Conservation (phyloP, 1,284 basidiomycete species). For the Tranzscheliella williamsii region DNA sequence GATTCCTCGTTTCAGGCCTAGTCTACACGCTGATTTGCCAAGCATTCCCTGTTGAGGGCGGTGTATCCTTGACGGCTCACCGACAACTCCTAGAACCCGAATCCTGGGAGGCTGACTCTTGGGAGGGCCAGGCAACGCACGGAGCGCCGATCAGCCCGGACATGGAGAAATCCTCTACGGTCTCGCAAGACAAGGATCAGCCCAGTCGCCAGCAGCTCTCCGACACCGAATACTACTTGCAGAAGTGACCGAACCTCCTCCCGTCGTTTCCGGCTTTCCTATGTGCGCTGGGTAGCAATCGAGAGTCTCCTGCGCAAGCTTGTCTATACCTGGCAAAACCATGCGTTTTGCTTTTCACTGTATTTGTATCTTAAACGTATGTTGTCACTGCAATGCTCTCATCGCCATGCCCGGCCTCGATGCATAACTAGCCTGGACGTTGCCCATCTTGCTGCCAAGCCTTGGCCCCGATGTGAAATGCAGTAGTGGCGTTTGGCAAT, state of each 20-base stretch:
- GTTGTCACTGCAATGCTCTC: too few species aligned
- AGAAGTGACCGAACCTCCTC: conserved; percentile 14
- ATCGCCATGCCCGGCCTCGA: too few species aligned
- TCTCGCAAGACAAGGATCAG: neutral
- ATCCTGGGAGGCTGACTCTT: conserved; percentile 36
- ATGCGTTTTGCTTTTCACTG: too few species aligned
- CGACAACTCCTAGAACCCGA: conserved; percentile 32
- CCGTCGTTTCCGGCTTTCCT: neutral
- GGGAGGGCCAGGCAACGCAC: conserved; percentile 4
- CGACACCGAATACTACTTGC: conserved; percentile 20
- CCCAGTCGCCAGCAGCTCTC: conserved; percentile 2
- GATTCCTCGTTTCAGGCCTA: conserved; percentile 54
- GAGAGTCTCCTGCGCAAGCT: too few species aligned
- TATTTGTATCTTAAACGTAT: too few species aligned
- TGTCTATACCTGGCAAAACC: too few species aligned
- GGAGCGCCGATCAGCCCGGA: neutral
- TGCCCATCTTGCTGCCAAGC: too few species aligned
- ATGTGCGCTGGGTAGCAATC: too few species aligned
- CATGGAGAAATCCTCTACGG: neutral
- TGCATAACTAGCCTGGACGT: too few species aligned
- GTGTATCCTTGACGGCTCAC: conserved; percentile 12
- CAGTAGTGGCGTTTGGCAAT: too few species aligned
- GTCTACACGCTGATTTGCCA: conserved; percentile 53
- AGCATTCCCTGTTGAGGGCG: conserved; percentile 26
- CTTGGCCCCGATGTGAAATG: too few species aligned